Evolutionary conservation across 768 basidiomycete genomes (phyloP), one percentile per base, ranked within the genome.

Genomic region (Pleurotus tuoliensis): DNA sequence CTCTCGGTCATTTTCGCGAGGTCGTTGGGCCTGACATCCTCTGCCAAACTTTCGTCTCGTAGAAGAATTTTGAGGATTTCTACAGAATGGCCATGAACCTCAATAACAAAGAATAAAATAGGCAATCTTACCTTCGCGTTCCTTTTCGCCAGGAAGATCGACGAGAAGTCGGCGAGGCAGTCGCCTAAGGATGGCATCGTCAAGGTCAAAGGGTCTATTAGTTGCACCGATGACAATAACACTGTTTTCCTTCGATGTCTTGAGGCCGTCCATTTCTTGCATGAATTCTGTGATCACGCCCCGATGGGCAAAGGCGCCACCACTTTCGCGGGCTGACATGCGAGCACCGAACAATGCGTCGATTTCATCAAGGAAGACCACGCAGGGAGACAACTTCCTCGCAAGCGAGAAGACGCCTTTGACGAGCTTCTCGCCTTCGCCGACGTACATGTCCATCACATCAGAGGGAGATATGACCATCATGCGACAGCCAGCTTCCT

Each of bases 241-340:
- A 59, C 83, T 84, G 60, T 90, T 84, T 54, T 93, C 89, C 60
- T 80, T 81, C 25, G 85, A 87, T 7, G 89, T 82, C 67, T 85
- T 89, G 57, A 98, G 73, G 2, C 94, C 94, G 64, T 98, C 94
- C 94, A 98, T 96, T 68, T 96, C 93, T 66, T 92, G 90, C 91
- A 94, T 93, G 69, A 93, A 93, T 69, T 94, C 90, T 8, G 92
- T 94, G 66, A 92, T 88, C 51, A 95, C 84, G 45, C 92, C 89
- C 40, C 93, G 79, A 64, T 96, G 93, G 4, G 92, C 92, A 63
- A 89, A 80, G 11, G 84, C 84, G 55, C 92, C 86, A 7, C 88
- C 90, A 40, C 85, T 86, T 52, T 90, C 88, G 9, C 88, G 80
- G 3, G 82, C 80, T 13, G 90, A 87, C 64, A 84, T 79, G 18